Percentiles rank a stretch among this genome's conserved stretches.
These are phyloP conservation scores for Primulina huaijiensis DNA, from an alignment of 257 asterid genomes.

Conservation along the genomic window DNA sequence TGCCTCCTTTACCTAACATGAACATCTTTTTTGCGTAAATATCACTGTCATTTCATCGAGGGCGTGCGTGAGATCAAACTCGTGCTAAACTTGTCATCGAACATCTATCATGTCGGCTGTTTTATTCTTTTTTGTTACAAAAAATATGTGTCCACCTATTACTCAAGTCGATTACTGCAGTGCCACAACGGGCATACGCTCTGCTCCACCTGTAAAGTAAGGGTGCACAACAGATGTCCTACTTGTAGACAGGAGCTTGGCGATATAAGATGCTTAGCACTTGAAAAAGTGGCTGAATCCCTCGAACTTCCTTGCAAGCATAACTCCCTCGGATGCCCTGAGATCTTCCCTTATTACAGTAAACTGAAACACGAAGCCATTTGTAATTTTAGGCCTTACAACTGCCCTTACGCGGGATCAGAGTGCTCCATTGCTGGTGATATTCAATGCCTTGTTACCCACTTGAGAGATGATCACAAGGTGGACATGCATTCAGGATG, in stretches of 20 bases:
- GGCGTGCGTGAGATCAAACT: no score
- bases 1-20: no score
- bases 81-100: no score
- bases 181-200: constrained; percentile 87
- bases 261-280: constrained; percentile 87
- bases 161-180: constrained; percentile 38
- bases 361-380: constrained; percentile 77
- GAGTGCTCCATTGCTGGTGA: constrained; percentile 81
- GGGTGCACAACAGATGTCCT: constrained; percentile 85
- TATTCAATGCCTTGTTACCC: constrained; percentile 68
- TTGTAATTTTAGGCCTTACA: constrained; percentile 85
- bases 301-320: constrained; percentile 91
- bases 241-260: constrained; percentile 93
- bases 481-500: constrained; percentile 93
- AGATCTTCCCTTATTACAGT: constrained; percentile 84
- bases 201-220: constrained; percentile 80
- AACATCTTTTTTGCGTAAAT: no score
- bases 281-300: constrained; percentile 90
- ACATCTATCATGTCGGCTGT: no score
- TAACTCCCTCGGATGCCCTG: constrained; percentile 74
- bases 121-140: not conserved
- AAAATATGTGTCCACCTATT: constrained; percentile 18
- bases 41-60: not conserved
- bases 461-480: constrained; percentile 82
- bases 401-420: constrained; percentile 87